Evolutionary conservation across 495 filamentous ascomycete genomes (phyloP).

Genomic region (Cryomyces minteri): DNA sequence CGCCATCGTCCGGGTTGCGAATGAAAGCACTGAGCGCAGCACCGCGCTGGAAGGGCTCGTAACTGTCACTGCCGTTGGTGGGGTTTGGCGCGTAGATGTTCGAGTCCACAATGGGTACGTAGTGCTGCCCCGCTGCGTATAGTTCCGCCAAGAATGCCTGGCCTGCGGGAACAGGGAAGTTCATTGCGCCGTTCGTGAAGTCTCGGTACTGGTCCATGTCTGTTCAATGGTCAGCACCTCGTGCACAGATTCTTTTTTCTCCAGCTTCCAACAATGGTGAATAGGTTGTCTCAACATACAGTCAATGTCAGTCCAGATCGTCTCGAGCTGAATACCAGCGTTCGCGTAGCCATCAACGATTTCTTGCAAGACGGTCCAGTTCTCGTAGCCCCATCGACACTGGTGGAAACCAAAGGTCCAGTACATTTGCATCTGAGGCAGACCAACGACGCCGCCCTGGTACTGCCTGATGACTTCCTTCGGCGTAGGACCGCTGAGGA

Average conservation of each 20-base stretch:
- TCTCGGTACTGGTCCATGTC: slow-evolving; percentile 26
- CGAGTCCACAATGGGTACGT: slow-evolving; percentile 7
- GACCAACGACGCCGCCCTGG: slow-evolving; percentile 2
- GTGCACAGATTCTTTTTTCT: neutral
- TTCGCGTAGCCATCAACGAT: slow-evolving; percentile 3
- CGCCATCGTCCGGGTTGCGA: slow-evolving; percentile 1
- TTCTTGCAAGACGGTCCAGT: slow-evolving; percentile 2
- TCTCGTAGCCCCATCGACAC: slow-evolving; percentile 6
- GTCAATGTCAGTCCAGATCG: neutral
- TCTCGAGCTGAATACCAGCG: slow-evolving; percentile 4
- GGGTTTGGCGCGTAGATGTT: slow-evolving; percentile 7
- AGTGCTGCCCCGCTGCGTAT: slow-evolving; percentile 5
- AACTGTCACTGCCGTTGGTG: slow-evolving; percentile 4
- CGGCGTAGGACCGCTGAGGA: slow-evolving; percentile 6
- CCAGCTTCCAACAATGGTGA: neutral
- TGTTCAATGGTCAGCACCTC: neutral
- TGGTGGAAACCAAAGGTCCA: slow-evolving; percentile 10
- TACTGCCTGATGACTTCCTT: slow-evolving; percentile 4
- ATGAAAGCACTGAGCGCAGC: slow-evolving; percentile 3
- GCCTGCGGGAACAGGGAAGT: neutral
- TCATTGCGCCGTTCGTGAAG: slow-evolving; percentile 4
- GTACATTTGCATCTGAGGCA: slow-evolving; percentile 5
- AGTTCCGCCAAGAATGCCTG: slow-evolving; percentile 2
- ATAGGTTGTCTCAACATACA: neutral
- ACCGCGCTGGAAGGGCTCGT: slow-evolving; percentile 4